Evolutionary conservation across 345 rosid genomes (phyloP).

Genomic region (Eucalyptus urophylla): DNA sequence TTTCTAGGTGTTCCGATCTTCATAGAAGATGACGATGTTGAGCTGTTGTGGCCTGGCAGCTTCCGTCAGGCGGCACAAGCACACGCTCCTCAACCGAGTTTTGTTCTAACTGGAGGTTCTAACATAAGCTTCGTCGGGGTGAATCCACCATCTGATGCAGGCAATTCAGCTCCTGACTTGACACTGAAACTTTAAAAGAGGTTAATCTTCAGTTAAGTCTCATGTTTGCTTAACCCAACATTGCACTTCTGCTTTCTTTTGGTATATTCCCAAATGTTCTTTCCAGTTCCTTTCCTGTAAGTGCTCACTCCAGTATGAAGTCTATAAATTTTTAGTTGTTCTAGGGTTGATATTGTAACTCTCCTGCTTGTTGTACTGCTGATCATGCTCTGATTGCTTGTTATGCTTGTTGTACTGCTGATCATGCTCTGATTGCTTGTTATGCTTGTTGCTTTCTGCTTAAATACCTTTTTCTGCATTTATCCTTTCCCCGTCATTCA

Average conservation of each 20-base stretch:
- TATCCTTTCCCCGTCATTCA: background rate
- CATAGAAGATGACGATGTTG: slow-evolving; percentile 47
- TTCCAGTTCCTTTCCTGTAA: background rate
- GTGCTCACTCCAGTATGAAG: background rate
- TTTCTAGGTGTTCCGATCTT: slow-evolving; percentile 31
- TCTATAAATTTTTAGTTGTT: background rate
- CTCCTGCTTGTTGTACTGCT: background rate
- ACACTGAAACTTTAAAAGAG: slow-evolving; percentile 44
- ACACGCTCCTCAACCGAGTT: slow-evolving; percentile 6
- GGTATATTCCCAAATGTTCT: background rate
- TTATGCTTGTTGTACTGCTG: background rate
- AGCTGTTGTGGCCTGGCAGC: slow-evolving; percentile 70
- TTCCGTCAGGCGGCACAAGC: slow-evolving; percentile 31
- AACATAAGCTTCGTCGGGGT: slow-evolving; percentile 18
- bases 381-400: background rate
- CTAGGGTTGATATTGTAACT: background rate
- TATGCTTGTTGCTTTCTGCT: background rate
- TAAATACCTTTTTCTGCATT: background rate
- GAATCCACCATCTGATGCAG: slow-evolving; percentile 16
- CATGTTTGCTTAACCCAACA: background rate
- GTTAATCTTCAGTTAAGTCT: background rate
- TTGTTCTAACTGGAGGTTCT: slow-evolving; percentile 11
- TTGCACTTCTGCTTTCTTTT: background rate
- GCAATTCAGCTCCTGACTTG: slow-evolving; percentile 42
- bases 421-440: background rate